Evolutionary conservation across 1,139 yeast species (phyloP).

Genomic region (Barnettozyma hawaiiensis): DNA sequence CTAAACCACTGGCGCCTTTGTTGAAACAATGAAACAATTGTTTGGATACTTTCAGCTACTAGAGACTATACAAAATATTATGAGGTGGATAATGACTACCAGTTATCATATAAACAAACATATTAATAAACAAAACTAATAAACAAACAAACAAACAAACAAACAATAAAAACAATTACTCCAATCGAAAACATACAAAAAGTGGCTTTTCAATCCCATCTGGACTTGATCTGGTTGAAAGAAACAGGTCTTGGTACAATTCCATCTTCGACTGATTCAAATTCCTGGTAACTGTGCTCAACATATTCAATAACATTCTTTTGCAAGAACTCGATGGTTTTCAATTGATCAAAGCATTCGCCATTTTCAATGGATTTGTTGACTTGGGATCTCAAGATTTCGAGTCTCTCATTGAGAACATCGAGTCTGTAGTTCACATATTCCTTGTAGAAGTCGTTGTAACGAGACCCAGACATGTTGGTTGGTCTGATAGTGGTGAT

Average conservation of each 20-base stretch:
- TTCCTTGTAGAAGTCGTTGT: constrained; percentile 39
- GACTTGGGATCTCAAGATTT: constrained; percentile 28
- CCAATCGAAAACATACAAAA: neutral
- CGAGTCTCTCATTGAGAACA: constrained; percentile 36
- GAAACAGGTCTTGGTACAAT: constrained; percentile 18
- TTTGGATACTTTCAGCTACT: no score
- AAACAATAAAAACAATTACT: neutral
- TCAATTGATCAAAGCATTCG: constrained; percentile 36
- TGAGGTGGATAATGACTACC: no score
- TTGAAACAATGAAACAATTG: neutral
- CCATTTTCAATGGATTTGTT: constrained; percentile 23
- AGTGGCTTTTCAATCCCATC: constrained; percentile 5
- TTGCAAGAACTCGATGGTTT: constrained; percentile 34
- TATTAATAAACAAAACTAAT: no score
- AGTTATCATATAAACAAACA: no score
- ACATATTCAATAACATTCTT: constrained; percentile 36
- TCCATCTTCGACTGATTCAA: constrained; percentile 38
- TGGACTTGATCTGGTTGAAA: constrained; percentile 10
- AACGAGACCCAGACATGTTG: constrained; percentile 29
- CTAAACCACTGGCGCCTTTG: constrained; percentile 42
- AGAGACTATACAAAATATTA: no score
- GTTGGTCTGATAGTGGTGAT: constrained; percentile 37
- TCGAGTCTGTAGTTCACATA: constrained; percentile 40
- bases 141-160: neutral
- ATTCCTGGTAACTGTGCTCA: constrained; percentile 40